These are phyloP conservation scores for Trichomonas tenax DNA, from an alignment of 208 protist species.

Conservation along the genomic window DNA sequence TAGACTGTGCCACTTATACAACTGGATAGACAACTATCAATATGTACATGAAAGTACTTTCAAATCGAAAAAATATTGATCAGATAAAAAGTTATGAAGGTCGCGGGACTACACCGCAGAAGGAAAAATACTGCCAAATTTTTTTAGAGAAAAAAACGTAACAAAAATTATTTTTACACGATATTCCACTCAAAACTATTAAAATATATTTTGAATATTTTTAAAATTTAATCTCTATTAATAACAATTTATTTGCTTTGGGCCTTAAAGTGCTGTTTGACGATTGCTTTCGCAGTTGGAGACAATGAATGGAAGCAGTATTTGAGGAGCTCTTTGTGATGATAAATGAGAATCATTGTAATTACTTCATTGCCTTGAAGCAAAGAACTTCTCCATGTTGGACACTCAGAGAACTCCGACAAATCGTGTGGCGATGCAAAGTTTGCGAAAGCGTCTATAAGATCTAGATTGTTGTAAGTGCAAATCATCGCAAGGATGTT, in stretches of 20 bases:
- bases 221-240: no score
- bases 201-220: no score
- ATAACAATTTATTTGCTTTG: background rate
- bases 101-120: no score
- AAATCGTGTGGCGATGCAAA: background rate
- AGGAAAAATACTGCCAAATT: no score
- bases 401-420: background rate
- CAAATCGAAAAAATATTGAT: no score
- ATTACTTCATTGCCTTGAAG: background rate
- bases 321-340: background rate
- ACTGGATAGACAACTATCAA: no score
- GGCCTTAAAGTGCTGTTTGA: background rate
- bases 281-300: background rate
- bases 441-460: background rate
- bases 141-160: no score
- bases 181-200: no score
- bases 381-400: background rate
- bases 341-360: background rate
- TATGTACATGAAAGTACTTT: no score
- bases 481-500: background rate
- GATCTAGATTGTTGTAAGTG: background rate
- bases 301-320: background rate
- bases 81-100: no score
- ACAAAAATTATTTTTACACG: no score
- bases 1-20: no score